Evolutionary conservation across 768 basidiomycete genomes (phyloP).

Genomic region (Lentinula lateritia): DNA sequence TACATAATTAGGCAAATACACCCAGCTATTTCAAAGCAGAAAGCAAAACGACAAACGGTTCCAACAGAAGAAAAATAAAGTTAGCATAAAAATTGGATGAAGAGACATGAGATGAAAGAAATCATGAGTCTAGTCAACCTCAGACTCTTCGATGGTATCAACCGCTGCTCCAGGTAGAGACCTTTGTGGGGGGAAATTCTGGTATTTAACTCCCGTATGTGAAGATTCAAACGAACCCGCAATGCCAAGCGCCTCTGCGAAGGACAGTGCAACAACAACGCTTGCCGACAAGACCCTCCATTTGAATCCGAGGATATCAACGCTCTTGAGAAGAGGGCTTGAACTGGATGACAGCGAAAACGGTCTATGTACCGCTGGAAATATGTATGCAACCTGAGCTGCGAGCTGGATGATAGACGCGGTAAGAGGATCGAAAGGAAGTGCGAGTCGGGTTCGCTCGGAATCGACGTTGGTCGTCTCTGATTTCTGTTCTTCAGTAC

Average conservation of each 20-base stretch:
- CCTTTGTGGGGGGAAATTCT: neutral
- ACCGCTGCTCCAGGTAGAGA: neutral
- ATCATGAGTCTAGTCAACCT: neutral
- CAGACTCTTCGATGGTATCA: neutral
- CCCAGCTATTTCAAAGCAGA: neutral
- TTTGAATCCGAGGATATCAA: constrained; percentile 50
- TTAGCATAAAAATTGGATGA: neutral
- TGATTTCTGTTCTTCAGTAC: constrained; percentile 7
- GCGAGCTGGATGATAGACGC: constrained; percentile 62
- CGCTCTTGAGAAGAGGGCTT: constrained; percentile 21
- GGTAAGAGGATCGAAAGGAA: constrained; percentile 53
- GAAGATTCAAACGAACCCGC: neutral
- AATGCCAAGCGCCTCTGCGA: constrained; percentile 51
- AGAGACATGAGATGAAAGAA: neutral
- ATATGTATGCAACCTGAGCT: constrained; percentile 54
- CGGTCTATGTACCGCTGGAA: constrained; percentile 18
- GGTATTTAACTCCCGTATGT: neutral
- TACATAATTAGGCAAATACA: neutral
- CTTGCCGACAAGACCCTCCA: constrained; percentile 53
- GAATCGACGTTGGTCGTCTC: constrained; percentile 12
- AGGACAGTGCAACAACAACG: constrained; percentile 58
- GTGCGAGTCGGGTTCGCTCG: neutral
- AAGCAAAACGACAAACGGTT: neutral
- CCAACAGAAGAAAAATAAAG: neutral
- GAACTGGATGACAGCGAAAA: constrained; percentile 16